Conservation (phyloP, 176 grass and related monocot species). For the Themeda triandra region DNA sequence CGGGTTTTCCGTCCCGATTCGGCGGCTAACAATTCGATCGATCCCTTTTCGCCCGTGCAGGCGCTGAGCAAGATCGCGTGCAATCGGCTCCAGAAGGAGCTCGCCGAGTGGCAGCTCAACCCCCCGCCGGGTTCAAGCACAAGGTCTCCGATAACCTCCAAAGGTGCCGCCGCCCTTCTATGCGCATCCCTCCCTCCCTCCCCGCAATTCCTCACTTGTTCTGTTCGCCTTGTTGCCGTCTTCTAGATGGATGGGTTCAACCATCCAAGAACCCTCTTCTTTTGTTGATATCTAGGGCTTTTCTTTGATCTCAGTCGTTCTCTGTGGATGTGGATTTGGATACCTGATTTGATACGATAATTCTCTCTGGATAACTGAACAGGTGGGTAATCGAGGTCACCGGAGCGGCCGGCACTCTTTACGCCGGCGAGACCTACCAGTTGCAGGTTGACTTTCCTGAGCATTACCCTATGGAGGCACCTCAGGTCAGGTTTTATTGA, state of each 20-base stretch:
- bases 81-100: constrained; percentile 93
- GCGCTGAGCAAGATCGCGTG: constrained; percentile 97
- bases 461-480: constrained; percentile 99
- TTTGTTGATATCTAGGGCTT: neutral
- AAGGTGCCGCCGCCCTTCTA: constrained; percentile 43
- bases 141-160: constrained; percentile 81
- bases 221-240: neutral
- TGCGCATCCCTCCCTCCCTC: neutral
- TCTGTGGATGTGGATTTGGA: neutral
- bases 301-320: neutral
- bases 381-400: constrained; percentile 91
- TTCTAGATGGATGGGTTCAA: neutral
- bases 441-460: constrained; percentile 91
- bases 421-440: constrained; percentile 78
- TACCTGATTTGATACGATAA: neutral
- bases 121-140: constrained; percentile 80
- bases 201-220: neutral
- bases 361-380: neutral
- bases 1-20: neutral
- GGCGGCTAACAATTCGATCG: neutral
- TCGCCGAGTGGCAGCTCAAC: constrained; percentile 85
- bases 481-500: constrained; percentile 48
- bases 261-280: neutral
- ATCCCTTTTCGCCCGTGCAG: constrained; percentile 33
- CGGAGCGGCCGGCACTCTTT: constrained; percentile 77